Evolutionary conservation across 305 asterid species (phyloP).

Genomic region (Ajuga reptans): DNA sequence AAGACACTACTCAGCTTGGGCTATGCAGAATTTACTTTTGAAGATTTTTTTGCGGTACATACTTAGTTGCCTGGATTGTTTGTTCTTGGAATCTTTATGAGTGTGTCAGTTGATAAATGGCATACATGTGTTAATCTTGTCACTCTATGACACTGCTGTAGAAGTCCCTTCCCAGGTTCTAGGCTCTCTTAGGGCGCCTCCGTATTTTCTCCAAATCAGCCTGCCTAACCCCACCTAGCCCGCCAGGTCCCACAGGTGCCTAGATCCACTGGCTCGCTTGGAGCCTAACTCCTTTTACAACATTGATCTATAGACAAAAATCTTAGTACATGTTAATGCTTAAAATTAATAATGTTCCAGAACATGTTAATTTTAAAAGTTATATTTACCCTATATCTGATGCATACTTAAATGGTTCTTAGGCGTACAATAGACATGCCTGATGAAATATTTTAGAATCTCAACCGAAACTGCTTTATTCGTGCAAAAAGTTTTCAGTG

Average conservation of each 20-base stretch:
- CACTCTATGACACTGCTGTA: not conserved
- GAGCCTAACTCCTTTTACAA: too few species aligned
- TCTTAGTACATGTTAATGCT: not conserved
- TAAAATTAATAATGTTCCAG: not conserved
- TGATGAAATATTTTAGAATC: not conserved
- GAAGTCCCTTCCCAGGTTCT: too few species aligned
- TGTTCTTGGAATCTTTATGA: not conserved
- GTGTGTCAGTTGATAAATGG: not conserved
- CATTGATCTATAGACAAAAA: not conserved
- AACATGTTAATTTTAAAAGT: not conserved
- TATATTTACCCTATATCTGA: not conserved
- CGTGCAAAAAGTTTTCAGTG: not conserved
- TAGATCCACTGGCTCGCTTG: too few species aligned
- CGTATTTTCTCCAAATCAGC: too few species aligned
- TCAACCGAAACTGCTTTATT: not conserved
- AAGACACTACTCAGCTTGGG: conserved; percentile 83
- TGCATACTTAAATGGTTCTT: conserved; percentile 1
- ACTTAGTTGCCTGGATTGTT: conserved; percentile 10
- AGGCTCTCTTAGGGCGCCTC: too few species aligned
- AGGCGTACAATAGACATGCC: not conserved
- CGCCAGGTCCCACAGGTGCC: too few species aligned
- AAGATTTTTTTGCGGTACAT: conserved; percentile 79
- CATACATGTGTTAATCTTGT: not conserved
- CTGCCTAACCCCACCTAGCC: too few species aligned
- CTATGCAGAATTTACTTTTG: conserved; percentile 85